Evolutionary conservation across 441 rosid genomes (phyloP).

Genomic region (Pelargonium cotyledonis): DNA sequence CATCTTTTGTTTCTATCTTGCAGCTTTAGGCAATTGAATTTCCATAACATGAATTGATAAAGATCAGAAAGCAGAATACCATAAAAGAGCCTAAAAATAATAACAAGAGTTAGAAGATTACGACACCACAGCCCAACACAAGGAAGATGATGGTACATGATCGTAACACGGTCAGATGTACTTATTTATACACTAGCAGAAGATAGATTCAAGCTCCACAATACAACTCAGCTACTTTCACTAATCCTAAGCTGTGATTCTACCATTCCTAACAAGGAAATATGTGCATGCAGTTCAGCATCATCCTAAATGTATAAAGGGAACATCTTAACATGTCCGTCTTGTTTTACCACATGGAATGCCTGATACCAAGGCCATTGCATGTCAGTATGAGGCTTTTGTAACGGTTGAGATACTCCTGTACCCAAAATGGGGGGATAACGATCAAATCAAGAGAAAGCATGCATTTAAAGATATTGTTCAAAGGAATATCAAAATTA

Average conservation of each 20-base stretch:
- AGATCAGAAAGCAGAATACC: too few relatives aligned
- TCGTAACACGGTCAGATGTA: not conserved
- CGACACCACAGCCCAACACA: not conserved
- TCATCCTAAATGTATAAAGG: conserved; percentile 6
- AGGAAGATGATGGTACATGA: not conserved
- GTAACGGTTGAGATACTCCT: conserved; percentile 79
- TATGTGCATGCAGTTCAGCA: conserved; percentile 1
- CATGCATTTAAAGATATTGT: not conserved
- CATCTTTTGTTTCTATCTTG: too few relatives aligned
- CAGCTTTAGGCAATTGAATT: too few relatives aligned
- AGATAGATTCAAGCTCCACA: not conserved
- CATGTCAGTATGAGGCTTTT: conserved; percentile 89
- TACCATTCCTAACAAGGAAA: not conserved
- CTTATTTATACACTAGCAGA: not conserved
- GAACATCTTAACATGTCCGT: not conserved
- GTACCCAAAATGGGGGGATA: conserved; percentile 25
- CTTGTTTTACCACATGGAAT: conserved; percentile 50
- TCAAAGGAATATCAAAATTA: not conserved
- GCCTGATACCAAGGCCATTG: conserved; percentile 82
- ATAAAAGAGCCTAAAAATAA: too few relatives aligned
- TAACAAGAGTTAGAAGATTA: not conserved
- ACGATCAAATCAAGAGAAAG: not conserved
- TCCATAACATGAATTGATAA: too few relatives aligned
- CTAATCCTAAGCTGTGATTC: not conserved
- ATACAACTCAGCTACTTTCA: not conserved